Evolutionary conservation across 2,329 filamentous ascomycete genomes (phyloP).

Genomic region (Aspergillus melleus): DNA sequence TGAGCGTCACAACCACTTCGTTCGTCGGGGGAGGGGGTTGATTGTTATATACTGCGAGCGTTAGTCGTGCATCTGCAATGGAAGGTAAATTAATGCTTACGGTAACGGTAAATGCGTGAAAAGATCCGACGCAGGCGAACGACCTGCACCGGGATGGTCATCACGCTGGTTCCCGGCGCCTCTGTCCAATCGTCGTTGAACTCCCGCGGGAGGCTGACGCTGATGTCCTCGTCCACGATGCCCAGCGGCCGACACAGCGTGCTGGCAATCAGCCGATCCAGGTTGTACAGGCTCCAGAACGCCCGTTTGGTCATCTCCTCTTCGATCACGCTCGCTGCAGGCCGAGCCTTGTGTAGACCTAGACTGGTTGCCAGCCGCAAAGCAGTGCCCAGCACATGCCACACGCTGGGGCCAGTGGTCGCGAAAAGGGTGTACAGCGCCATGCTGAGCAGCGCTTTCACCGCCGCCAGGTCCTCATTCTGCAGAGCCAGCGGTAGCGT

Average conservation of each 20-base stretch:
- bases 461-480: constrained; percentile 39
- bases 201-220: constrained; percentile 37
- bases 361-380: constrained; percentile 40
- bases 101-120: constrained; percentile 40
- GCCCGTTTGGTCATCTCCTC: constrained; percentile 44
- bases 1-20: constrained; percentile 28
- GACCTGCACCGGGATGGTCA: constrained; percentile 42
- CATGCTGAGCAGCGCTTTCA: constrained; percentile 38
- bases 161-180: constrained; percentile 35
- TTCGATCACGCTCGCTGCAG: constrained; percentile 29
- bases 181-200: constrained; percentile 42
- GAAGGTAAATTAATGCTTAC: constrained; percentile 31
- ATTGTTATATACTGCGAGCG: constrained; percentile 35
- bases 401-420: constrained; percentile 39
- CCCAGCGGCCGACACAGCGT: constrained; percentile 42
- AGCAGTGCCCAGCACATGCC: constrained; percentile 41
- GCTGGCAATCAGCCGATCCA: constrained; percentile 42
- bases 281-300: constrained; percentile 47
- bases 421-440: constrained; percentile 41
- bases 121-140: constrained; percentile 38
- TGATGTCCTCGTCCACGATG: constrained; percentile 45
- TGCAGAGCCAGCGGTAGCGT: constrained; percentile 36
- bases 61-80: constrained; percentile 3
- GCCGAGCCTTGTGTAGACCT: constrained; percentile 36
- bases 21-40: constrained; percentile 29